These are phyloP conservation scores for Rhodotorula babjevae DNA, from an alignment of 768 basidiomycete genomes.

Conservation along the genomic window DNA sequence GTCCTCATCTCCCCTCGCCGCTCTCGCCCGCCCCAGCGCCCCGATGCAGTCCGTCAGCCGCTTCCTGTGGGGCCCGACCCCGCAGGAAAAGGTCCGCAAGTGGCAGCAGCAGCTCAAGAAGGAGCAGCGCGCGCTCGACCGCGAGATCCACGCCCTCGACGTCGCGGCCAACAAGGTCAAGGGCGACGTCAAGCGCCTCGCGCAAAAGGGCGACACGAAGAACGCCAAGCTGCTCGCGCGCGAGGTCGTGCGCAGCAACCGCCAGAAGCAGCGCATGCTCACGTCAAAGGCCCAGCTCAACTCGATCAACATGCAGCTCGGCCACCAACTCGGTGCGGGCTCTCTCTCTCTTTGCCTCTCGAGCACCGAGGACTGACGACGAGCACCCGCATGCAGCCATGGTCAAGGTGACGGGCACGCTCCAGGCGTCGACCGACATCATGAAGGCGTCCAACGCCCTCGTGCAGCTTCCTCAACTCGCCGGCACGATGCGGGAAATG, in stretches of 20 bases:
- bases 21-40: not conserved
- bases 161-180: slow-evolving; percentile 73
- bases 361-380: not conserved
- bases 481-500: slow-evolving; percentile 92
- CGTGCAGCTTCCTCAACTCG: slow-evolving; percentile 85
- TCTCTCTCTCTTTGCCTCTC: not conserved
- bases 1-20: not conserved
- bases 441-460: slow-evolving; percentile 96
- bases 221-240: slow-evolving; percentile 84
- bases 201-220: slow-evolving; percentile 83
- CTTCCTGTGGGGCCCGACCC: slow-evolving; percentile 91
- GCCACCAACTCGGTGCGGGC: slow-evolving; percentile 80
- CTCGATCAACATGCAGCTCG: slow-evolving; percentile 81
- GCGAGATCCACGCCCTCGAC: slow-evolving; percentile 91
- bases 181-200: slow-evolving; percentile 77
- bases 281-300: slow-evolving; percentile 88
- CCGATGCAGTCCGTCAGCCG: slow-evolving; percentile 59
- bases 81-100: slow-evolving; percentile 82
- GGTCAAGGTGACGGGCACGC: slow-evolving; percentile 92
- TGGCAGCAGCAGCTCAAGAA: slow-evolving; percentile 85
- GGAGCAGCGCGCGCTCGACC: slow-evolving; percentile 76
- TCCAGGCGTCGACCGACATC: slow-evolving; percentile 97
- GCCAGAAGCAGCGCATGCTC: slow-evolving; percentile 86
- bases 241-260: slow-evolving; percentile 90
- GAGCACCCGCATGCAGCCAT: slow-evolving; percentile 59